Conservation (phyloP, 257 asterid genomes). For the Oldenlandia corymbosa region DNA sequence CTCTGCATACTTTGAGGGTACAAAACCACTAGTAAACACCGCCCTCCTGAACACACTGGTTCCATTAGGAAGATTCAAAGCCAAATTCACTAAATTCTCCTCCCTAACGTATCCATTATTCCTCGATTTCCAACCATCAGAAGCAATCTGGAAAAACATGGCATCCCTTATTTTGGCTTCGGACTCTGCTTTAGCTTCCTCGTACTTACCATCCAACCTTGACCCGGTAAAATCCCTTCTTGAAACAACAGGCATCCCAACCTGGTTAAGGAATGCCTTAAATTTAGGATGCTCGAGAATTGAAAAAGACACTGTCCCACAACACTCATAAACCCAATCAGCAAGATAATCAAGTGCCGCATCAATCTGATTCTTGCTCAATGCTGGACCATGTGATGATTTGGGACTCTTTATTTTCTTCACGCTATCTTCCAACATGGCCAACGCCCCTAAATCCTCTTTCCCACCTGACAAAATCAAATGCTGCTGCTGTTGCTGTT, state of each 20-base stretch:
- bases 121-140: conserved; percentile 78
- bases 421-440: conserved; percentile 84
- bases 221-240: conserved; percentile 53
- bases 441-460: conserved; percentile 86
- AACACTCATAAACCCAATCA: conserved; percentile 88
- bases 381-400: conserved; percentile 47
- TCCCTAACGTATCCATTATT: conserved; percentile 32
- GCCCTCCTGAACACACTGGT: conserved; percentile 70
- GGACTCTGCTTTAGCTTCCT: conserved; percentile 57
- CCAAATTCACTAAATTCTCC: conserved; percentile 59
- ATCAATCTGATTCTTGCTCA: conserved; percentile 67
- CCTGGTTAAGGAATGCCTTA: conserved; percentile 69
- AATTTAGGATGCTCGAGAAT: conserved; percentile 90
- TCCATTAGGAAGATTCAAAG: conserved; percentile 93
- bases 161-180: conserved; percentile 91
- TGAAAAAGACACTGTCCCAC: conserved; percentile 78
- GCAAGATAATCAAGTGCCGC: conserved; percentile 65
- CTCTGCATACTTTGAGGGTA: conserved; percentile 71
- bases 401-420: conserved; percentile 85
- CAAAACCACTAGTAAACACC: conserved; percentile 58
- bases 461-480: conserved; percentile 83
- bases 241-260: conserved; percentile 68
- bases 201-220: conserved; percentile 62
- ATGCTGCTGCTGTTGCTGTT: conserved; percentile 40
- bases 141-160: conserved; percentile 87